Base-by-base conservation (phyloP, 331 rosid species). In the Quercus tomentella region DNA sequence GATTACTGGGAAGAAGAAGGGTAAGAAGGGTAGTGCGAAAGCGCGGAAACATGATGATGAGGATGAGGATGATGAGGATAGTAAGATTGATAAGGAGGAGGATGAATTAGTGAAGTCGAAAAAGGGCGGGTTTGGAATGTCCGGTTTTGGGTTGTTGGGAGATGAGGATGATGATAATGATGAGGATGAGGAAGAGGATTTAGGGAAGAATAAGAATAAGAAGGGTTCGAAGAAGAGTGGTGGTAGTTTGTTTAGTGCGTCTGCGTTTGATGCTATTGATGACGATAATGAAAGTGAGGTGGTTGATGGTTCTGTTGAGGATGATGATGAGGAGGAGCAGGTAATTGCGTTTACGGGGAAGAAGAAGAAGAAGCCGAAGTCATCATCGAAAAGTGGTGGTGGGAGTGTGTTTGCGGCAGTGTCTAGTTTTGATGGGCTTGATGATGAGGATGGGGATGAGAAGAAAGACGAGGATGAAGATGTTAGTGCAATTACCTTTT, bases 341-440 rank as follows among this genome's bases (percentile, higher is more conserved):
- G 86, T 73, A 62, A 85, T 93, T 87, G 58, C 86, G 57, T 89
- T 89, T 81, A 76, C 84, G 0, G 98, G 93, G 73, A 91, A 91
- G 91, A 93, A 93, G 86, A 92, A 94, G 83, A 93, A 93, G 87
- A 94, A 94, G 82, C 79, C 97, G 4, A 49, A 49, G 54, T 49
- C 54, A 12, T 49, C 54, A 12, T 49, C 5, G 18, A 91, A 82
- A 84, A 87, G 79, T 3, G 84, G 86, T 62, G 43, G 86, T 4
- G 84, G 86, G 69, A 63, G 87, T 83, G 58, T 56, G 60, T 81
- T 88, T 75, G 72, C 87, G 4, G 86, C 87, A 0, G 54, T 49
- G 7, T 78, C 85, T 54, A 80, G 85, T 77, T 84, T 90, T 68
- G 88, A 56, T 72, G 92, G 74, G 58, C 84, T 83, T 33, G 89